A percentile compares a stretch with the other conserved stretches of the same genome.
Evolutionary conservation across 2,329 filamentous ascomycete genomes (phyloP).

Genomic region (Scortechinia acanthostroma): DNA sequence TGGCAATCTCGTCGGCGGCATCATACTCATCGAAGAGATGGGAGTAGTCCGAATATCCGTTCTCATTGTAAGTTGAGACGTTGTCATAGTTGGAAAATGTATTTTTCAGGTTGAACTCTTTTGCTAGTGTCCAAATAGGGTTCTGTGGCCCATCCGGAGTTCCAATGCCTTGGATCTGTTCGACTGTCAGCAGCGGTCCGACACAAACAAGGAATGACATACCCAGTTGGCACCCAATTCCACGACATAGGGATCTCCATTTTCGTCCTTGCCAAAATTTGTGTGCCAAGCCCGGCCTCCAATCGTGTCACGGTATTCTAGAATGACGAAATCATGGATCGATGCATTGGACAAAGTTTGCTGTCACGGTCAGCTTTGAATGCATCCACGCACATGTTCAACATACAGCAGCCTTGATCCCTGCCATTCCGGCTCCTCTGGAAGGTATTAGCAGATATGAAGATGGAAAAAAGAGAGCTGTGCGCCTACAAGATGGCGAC

Average conservation of each 20-base stretch:
- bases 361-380: slow-evolving; percentile 46
- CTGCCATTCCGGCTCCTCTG: background rate
- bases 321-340: slow-evolving; percentile 54
- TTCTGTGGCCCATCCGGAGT: slow-evolving; percentile 33
- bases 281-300: slow-evolving; percentile 55
- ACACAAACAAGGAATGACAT: background rate
- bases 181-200: background rate
- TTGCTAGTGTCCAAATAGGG: slow-evolving; percentile 51
- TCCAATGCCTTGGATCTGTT: background rate
- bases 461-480: background rate
- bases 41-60: slow-evolving; percentile 40
- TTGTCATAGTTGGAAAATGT: slow-evolving; percentile 48
- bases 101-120: slow-evolving; percentile 49
- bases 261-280: slow-evolving; percentile 38
- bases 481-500: background rate
- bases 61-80: slow-evolving; percentile 52
- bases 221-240: slow-evolving; percentile 66
- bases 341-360: slow-evolving; percentile 55
- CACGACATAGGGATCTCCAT: slow-evolving; percentile 45
- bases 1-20: slow-evolving; percentile 30
- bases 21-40: slow-evolving; percentile 40
- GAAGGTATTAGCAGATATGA: background rate
- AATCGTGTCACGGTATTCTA: slow-evolving; percentile 55
- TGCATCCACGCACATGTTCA: slow-evolving; percentile 34
- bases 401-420: slow-evolving; percentile 8